Evolutionary conservation across 139 green algal genomes (phyloP).

Genomic region (Tetradesmus obliquus): DNA sequence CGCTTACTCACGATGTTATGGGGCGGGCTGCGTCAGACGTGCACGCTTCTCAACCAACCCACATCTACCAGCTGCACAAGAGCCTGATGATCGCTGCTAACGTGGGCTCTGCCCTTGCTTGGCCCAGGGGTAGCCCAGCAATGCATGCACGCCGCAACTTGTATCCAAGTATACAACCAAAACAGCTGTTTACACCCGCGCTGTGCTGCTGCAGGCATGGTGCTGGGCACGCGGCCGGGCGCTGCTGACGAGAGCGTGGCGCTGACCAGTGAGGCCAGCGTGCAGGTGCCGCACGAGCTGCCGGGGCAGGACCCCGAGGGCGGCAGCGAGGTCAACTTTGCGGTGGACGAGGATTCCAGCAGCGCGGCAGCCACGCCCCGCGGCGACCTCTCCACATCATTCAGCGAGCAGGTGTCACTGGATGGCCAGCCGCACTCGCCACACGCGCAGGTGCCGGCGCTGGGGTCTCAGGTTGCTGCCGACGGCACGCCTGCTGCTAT

Average conservation of each 20-base stretch:
- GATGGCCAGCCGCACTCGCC: constrained; percentile 13
- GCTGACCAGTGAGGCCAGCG: background rate
- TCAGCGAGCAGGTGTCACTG: constrained; percentile 15
- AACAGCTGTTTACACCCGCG: no score
- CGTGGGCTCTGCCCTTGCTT: no score
- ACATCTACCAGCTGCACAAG: no score
- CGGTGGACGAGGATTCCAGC: background rate
- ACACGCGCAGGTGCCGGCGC: background rate
- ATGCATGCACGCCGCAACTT: no score
- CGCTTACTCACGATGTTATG: background rate
- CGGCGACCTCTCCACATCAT: background rate
- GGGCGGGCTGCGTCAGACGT: background rate
- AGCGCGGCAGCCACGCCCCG: constrained; percentile 10
- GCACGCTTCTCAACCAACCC: no score
- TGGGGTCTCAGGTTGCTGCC: background rate
- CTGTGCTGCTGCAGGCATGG: constrained; percentile 41
- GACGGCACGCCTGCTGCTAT: background rate
- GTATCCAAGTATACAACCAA: no score
- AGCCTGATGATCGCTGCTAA: no score
- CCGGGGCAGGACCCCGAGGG: constrained; percentile 58
- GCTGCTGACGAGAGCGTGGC: constrained; percentile 12
- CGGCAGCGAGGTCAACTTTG: constrained; percentile 58
- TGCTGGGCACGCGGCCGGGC: constrained; percentile 29
- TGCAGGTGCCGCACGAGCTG: constrained; percentile 47
- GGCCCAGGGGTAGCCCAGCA: no score